Evolutionary conservation across 495 filamentous ascomycete genomes (phyloP).

Genomic region (Xylaria bambusicola): DNA sequence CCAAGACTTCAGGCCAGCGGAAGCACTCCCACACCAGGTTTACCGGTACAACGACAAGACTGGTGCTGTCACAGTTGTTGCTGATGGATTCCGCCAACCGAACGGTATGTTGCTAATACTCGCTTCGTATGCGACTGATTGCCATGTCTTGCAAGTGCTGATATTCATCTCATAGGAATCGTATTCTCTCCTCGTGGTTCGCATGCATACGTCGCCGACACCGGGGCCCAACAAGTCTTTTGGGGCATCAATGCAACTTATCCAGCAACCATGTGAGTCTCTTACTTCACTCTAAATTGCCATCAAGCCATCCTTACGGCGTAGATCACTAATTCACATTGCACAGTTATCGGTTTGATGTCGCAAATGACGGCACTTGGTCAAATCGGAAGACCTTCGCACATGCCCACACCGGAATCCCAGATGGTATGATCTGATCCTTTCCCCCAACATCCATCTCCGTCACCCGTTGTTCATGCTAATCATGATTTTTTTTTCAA

Average conservation of each 20-base stretch:
- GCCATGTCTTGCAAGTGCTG: not conserved
- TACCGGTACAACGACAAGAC: slow-evolving; percentile 54
- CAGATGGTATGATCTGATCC: slow-evolving; percentile 54
- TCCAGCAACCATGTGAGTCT: slow-evolving; percentile 43
- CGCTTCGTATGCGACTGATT: not conserved
- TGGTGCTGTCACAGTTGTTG: slow-evolving; percentile 52
- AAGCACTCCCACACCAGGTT: slow-evolving; percentile 56
- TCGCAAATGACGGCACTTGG: slow-evolving; percentile 43
- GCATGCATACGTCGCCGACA: slow-evolving; percentile 59
- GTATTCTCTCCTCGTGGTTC: slow-evolving; percentile 56
- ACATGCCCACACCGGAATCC: slow-evolving; percentile 53
- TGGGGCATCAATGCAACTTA: slow-evolving; percentile 38
- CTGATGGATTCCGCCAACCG: slow-evolving; percentile 56
- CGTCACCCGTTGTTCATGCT: not conserved
- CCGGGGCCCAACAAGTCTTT: slow-evolving; percentile 46
- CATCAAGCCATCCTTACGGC: too few relatives aligned
- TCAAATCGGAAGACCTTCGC: slow-evolving; percentile 58
- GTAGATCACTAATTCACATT: not conserved
- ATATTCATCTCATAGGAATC: slow-evolving; percentile 41
- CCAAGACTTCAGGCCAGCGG: slow-evolving; percentile 56
- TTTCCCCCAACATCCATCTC: not conserved
- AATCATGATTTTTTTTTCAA: not conserved
- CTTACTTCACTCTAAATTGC: not conserved
- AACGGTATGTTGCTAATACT: slow-evolving; percentile 50
- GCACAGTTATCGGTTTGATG: slow-evolving; percentile 43